phyloP scores from a whole-genome alignment of 2,329 filamentous ascomycete species.

The Apiospora kogelbergensis region DNA sequence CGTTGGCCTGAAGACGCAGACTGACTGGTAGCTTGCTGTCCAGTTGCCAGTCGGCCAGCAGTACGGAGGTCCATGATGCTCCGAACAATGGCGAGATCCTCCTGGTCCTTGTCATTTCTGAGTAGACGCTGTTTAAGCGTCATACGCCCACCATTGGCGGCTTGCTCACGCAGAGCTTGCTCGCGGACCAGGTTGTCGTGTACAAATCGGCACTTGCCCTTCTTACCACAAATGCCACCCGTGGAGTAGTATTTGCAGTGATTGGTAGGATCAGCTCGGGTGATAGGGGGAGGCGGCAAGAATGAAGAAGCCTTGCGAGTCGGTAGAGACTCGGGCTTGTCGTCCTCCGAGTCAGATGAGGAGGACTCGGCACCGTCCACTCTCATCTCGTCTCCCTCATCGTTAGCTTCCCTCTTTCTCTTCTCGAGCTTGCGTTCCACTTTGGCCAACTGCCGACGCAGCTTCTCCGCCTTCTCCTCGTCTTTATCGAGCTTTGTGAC shows the following conservation, averaged over 20 bases:
- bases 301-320: conserved; percentile 41
- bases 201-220: conserved; percentile 74
- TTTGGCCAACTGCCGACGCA: conserved; percentile 64
- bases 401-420: conserved; percentile 66
- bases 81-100: conserved; percentile 65
- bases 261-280: conserved; percentile 57
- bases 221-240: conserved; percentile 68
- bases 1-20: conserved; percentile 23
- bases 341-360: conserved; percentile 52
- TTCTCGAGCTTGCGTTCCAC: conserved; percentile 67
- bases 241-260: conserved; percentile 73
- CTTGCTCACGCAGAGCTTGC: conserved; percentile 62
- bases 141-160: conserved; percentile 64
- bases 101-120: conserved; percentile 67
- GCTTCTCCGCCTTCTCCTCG: conserved; percentile 57
- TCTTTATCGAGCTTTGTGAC: conserved; percentile 54
- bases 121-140: conserved; percentile 66
- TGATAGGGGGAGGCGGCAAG: conserved; percentile 50
- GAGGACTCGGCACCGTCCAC: conserved; percentile 41
- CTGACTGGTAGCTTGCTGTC: conserved; percentile 30
- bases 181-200: conserved; percentile 65
- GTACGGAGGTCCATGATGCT: conserved; percentile 65
- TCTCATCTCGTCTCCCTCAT: conserved; percentile 67
- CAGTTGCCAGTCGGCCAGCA: conserved; percentile 45
- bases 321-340: conserved; percentile 58